Evolutionary conservation across 345 rosid species (phyloP).

Genomic region (Eucalyptus erythrocorys): DNA sequence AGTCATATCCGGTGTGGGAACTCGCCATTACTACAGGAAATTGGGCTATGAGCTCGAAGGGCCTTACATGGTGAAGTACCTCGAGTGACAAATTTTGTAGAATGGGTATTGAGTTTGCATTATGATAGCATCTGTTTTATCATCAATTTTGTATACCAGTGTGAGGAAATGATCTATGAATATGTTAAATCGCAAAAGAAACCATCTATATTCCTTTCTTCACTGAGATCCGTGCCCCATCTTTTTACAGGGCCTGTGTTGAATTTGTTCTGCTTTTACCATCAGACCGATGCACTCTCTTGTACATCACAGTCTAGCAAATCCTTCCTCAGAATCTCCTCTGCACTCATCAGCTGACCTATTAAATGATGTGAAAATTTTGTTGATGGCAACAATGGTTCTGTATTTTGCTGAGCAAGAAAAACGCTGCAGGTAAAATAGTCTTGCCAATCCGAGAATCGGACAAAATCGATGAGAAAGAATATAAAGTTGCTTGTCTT

Average conservation of each 20-base stretch:
- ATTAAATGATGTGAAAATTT: neutral
- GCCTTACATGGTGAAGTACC: slow-evolving; percentile 90
- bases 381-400: neutral
- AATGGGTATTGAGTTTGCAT: neutral
- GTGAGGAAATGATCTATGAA: neutral
- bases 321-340: neutral
- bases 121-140: neutral
- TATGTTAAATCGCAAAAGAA: neutral
- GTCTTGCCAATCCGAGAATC: neutral
- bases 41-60: slow-evolving; percentile 92
- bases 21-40: slow-evolving; percentile 91
- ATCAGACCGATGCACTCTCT: neutral
- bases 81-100: slow-evolving; percentile 10
- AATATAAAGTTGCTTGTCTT: neutral
- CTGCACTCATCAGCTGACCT: neutral
- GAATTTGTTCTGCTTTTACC: neutral
- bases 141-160: neutral
- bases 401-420: neutral
- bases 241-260: neutral
- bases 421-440: neutral
- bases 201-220: neutral
- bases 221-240: neutral
- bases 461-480: neutral
- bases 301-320: neutral
- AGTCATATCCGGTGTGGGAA: slow-evolving; percentile 94